A percentile compares a stretch with the other conserved stretches of the same genome.
These are phyloP conservation scores for Sporothrix inflata DNA, from an alignment of 2,329 filamentous ascomycete genomes.

Conservation along the genomic window DNA sequence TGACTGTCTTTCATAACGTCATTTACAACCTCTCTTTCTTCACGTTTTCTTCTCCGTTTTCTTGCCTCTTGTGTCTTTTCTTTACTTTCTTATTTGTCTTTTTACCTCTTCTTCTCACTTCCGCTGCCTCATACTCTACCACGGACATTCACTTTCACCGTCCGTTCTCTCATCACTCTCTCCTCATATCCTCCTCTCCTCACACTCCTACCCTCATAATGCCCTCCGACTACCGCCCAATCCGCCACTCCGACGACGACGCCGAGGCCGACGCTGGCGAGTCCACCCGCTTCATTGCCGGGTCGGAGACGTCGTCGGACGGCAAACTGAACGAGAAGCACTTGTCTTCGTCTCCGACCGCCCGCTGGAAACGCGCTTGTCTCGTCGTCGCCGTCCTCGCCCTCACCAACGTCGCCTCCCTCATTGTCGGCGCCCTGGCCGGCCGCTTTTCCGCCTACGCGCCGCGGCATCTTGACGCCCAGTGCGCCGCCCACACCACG, in stretches of 20 bases:
- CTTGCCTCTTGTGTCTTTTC: neutral
- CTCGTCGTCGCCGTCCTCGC: neutral
- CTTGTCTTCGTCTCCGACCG: neutral
- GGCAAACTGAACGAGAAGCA: neutral
- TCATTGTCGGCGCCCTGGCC: constrained; percentile 20
- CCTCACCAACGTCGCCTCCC: constrained; percentile 4
- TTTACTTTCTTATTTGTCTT: too few species aligned
- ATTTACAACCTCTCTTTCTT: neutral
- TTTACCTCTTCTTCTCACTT: neutral
- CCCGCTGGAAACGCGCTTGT: neutral
- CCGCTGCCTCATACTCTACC: neutral
- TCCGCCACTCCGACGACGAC: constrained; percentile 12
- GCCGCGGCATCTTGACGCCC: constrained; percentile 19
- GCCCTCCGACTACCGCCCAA: constrained; percentile 20
- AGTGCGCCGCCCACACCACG: constrained; percentile 31
- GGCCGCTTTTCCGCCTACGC: constrained; percentile 1
- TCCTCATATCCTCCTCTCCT: too few species aligned
- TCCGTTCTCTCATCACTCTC: neutral
- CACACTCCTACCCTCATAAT: neutral
- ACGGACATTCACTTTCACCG: neutral
- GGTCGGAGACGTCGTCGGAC: neutral
- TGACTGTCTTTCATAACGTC: neutral
- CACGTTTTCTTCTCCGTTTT: neutral
- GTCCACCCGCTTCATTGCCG: constrained; percentile 13
- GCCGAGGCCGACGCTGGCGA: constrained; percentile 19